Evolutionary conservation across 2,329 filamentous ascomycete species (phyloP), one percentile per base, ranked within the genome.

Genomic region (Emmonsiellopsis sp.): DNA sequence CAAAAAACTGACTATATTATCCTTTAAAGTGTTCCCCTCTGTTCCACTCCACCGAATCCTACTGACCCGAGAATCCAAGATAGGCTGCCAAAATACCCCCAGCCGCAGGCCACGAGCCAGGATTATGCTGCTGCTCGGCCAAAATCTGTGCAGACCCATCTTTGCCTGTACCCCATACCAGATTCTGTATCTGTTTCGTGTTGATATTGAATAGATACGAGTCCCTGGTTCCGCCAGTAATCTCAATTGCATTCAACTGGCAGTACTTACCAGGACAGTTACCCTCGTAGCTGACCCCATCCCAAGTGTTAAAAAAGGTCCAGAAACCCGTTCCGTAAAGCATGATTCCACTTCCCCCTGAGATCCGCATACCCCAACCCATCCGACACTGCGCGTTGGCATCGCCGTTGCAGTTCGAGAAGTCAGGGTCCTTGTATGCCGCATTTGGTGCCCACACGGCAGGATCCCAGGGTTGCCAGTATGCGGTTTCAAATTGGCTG

Each of bases 401-500:
- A 8, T 71, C 67, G 26, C 69, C 74, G 20, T 72, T 75, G 69
- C 85, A 88, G 47, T 74, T 73, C 1, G 72, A 71, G 66, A 93
- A 95, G 61, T 83, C 44, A 2, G 65, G 53, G 84, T 86, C 69
- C 32, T 66, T 67, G 63, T 65, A 71, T 6, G 59, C 58, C 3
- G 58, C 32, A 45, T 71, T 68, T 3, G 68, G 62, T 1, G 61
- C 69, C 60, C 66, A 72, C 7, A 69, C 69, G 8, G 79, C 76
- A 8, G 79, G 77, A 2, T 88, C 81, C 59, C 85, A 79, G 5
- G 89, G 89, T 73, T 92, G 91, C 67, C 85, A 80, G 73, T 94
- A 87, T 78, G 85, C 89, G 76, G 89, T 95, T 73, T 96, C 91
- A 3, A 87, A 87, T 73, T 95, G 91, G 63, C 94, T 88, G 47